These are phyloP conservation scores for Trichoderma citrinoviride DNA, from an alignment of 2,329 filamentous ascomycete species.

Conservation along the genomic window DNA sequence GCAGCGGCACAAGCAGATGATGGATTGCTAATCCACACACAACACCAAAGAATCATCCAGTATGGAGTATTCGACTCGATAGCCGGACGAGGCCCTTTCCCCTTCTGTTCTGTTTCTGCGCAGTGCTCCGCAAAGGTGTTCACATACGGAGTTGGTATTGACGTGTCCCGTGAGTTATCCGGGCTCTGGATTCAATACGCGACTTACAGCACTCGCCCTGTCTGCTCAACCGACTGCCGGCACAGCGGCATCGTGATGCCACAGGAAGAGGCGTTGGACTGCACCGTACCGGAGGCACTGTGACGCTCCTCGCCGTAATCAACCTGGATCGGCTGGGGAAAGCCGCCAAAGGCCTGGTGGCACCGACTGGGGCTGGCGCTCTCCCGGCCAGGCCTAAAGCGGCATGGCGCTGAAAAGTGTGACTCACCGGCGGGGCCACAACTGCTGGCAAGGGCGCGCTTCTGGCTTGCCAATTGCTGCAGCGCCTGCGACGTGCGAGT, in stretches of 20 bases:
- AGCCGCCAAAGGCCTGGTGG: conserved; percentile 12
- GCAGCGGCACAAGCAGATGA: background rate
- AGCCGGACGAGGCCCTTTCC: background rate
- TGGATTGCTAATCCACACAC: conserved; percentile 9
- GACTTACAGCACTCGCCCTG: background rate
- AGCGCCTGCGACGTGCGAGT: background rate
- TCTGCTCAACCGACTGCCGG: background rate
- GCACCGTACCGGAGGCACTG: background rate
- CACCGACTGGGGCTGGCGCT: conserved; percentile 22
- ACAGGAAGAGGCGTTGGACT: background rate
- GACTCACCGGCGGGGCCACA: conserved; percentile 36
- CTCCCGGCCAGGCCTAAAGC: conserved; percentile 31
- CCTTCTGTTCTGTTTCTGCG: background rate
- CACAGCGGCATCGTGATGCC: background rate
- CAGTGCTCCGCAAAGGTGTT: background rate
- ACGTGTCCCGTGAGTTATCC: background rate
- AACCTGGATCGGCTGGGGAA: conserved; percentile 13
- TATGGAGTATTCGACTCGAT: background rate
- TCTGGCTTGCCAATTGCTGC: background rate
- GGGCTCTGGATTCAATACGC: background rate
- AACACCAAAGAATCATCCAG: background rate
- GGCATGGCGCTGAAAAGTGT: conserved; percentile 34
- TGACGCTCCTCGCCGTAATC: background rate
- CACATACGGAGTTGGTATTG: background rate
- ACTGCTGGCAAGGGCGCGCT: conserved; percentile 28